phyloP scores from a whole-genome alignment of 345 rosid species.

The Citrus sinensis region DNA sequence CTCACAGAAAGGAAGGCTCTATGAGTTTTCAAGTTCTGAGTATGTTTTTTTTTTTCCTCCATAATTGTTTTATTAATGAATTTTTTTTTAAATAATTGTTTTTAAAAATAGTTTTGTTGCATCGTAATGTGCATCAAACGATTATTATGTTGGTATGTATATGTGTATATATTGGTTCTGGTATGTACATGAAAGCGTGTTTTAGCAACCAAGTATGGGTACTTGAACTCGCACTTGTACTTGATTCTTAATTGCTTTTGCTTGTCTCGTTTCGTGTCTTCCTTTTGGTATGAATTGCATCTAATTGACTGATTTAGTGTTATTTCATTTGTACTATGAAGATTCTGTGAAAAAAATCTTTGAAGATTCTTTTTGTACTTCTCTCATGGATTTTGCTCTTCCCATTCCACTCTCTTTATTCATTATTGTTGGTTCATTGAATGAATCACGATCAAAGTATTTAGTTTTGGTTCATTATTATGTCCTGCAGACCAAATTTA shows the following conservation, averaged over 20 bases:
- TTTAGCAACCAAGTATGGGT: not conserved
- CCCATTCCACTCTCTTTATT: not conserved
- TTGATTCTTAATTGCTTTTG: not conserved
- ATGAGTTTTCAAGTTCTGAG: constrained; percentile 44
- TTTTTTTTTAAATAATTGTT: not conserved
- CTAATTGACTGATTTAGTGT: not conserved
- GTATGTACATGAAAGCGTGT: not conserved
- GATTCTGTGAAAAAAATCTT: constrained; percentile 5
- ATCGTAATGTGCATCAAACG: not conserved
- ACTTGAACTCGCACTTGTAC: not conserved
- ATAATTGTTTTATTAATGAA: too few relatives aligned
- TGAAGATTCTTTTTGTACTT: constrained; percentile 7
- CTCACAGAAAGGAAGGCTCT: constrained; percentile 50
- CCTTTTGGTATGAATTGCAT: not conserved
- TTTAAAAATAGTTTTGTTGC: not conserved
- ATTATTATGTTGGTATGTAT: not conserved
- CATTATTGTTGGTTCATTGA: not conserved
- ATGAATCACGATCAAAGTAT: not conserved
- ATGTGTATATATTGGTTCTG: not conserved
- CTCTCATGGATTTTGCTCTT: not conserved
- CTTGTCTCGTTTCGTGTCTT: not conserved
- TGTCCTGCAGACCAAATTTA: not conserved
- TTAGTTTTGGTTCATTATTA: not conserved
- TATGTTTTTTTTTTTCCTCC: constrained; percentile 13
- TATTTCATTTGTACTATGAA: constrained; percentile 12